These are phyloP conservation scores for Leishmania braziliensis DNA, from an alignment of 208 protist genomes.

Conservation along the genomic window DNA sequence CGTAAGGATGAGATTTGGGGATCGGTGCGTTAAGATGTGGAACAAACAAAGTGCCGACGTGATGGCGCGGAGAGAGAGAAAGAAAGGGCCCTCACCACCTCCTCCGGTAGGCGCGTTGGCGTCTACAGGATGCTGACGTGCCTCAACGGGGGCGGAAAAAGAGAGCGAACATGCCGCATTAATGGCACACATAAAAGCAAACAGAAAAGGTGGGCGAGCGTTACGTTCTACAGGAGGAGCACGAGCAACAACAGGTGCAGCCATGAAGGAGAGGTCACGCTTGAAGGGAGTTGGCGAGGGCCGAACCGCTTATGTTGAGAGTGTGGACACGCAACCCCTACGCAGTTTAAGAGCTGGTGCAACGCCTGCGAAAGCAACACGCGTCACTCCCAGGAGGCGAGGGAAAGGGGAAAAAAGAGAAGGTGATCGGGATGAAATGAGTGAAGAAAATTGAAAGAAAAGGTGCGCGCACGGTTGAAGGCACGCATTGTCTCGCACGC, in stretches of 20 bases:
- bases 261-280: neutral
- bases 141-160: neutral
- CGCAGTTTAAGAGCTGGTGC: neutral
- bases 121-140: too few relatives aligned
- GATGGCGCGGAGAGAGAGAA: neutral
- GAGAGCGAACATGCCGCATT: neutral
- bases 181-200: neutral
- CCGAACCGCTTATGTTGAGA: neutral
- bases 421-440: too few relatives aligned
- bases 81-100: neutral
- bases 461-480: neutral
- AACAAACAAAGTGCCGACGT: neutral
- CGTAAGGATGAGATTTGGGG: too few relatives aligned
- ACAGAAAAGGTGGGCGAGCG: neutral
- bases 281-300: neutral
- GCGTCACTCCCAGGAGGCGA: neutral
- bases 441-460: neutral
- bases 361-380: neutral
- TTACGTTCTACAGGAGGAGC: neutral
- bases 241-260: neutral
- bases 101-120: too few relatives aligned
- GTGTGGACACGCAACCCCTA: neutral
- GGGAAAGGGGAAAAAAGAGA: neutral
- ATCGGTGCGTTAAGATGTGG: too few relatives aligned
- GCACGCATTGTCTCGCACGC: too few relatives aligned